These are phyloP conservation scores for Apium graveolens DNA, from an alignment of 129 eudicot genomes.

Conservation along the genomic window DNA sequence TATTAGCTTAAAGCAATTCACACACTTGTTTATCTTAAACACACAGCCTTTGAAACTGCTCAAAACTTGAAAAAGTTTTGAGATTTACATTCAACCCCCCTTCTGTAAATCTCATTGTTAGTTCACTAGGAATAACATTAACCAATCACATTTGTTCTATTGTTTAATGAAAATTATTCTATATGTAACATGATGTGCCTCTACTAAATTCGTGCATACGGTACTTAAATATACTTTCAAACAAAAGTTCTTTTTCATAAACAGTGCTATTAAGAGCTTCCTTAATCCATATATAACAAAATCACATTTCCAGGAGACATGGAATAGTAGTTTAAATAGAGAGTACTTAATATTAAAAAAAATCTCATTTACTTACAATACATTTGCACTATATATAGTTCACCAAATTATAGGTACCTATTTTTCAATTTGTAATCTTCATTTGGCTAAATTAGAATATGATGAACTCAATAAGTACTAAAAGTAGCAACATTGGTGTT, in stretches of 20 bases:
- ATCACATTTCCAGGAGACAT: not conserved
- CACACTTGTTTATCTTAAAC: too few species aligned
- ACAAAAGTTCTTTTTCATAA: constrained; percentile 17
- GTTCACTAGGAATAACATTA: too few species aligned
- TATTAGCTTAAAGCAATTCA: too few species aligned
- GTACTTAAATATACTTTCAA: not conserved
- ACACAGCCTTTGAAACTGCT: too few species aligned
- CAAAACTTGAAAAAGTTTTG: too few species aligned
- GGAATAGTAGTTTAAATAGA: not conserved
- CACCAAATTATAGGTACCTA: not conserved
- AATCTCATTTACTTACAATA: too few species aligned
- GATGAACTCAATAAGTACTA: not conserved
- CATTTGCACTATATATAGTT: not conserved
- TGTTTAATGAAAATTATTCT: not conserved
- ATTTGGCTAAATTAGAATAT: too few species aligned
- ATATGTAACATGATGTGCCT: not conserved
- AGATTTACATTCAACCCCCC: too few species aligned
- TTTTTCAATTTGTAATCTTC: not conserved
- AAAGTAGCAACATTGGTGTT: not conserved
- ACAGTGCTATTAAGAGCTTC: not conserved
- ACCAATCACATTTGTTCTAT: not conserved
- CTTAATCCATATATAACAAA: constrained; percentile 25
- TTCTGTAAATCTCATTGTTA: too few species aligned
- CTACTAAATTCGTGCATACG: constrained; percentile 1
- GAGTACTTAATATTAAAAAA: too few species aligned